These are phyloP conservation scores for Acer negundo DNA, from an alignment of 345 rosid species.

Conservation along the genomic window DNA sequence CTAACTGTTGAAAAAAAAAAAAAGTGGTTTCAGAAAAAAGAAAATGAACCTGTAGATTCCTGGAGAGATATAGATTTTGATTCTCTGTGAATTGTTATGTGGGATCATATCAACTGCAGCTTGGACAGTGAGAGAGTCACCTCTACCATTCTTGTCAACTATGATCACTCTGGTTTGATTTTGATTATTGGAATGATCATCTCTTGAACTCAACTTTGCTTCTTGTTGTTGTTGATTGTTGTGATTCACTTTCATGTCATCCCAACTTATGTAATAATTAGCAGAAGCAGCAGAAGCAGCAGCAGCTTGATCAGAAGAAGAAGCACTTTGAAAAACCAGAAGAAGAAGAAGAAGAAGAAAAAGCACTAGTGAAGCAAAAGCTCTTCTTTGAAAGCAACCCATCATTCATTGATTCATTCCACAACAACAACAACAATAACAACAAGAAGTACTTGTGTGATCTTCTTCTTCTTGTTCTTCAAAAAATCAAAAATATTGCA, in stretches of 20 bases:
- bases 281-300: too few relatives aligned
- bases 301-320: too few relatives aligned
- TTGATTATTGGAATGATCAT: neutral
- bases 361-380: constrained; percentile 6
- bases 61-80: constrained; percentile 75
- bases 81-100: constrained; percentile 54
- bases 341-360: constrained; percentile 25
- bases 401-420: neutral
- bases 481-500: neutral
- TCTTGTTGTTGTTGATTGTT: neutral
- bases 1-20: constrained; percentile 30
- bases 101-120: constrained; percentile 90
- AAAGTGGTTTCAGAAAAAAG: too few relatives aligned
- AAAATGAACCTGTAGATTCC: constrained; percentile 75
- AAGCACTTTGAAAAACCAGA: neutral
- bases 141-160: constrained; percentile 66
- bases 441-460: too few relatives aligned
- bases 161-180: constrained; percentile 53
- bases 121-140: constrained; percentile 82
- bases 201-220: constrained; percentile 28
- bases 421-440: neutral
- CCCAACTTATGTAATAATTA: constrained; percentile 52
- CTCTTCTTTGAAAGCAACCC: neutral
- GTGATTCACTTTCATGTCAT: constrained; percentile 59
- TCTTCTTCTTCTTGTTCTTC: neutral